These are phyloP conservation scores for Lichtheimia ornata DNA, from an alignment of 371 early-diverging fungal species.

Conservation along the genomic window DNA sequence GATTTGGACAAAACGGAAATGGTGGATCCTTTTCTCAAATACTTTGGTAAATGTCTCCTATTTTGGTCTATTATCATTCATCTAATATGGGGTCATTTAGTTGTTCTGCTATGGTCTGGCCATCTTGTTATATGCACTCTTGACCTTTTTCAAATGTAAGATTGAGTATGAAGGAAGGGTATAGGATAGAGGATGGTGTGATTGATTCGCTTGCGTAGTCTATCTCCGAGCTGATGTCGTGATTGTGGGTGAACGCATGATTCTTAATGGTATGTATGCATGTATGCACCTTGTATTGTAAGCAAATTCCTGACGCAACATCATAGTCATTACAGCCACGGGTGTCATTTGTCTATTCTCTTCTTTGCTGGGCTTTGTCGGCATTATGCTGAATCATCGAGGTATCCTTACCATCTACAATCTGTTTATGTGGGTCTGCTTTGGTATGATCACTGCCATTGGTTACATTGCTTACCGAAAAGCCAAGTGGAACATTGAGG, in stretches of 20 bases:
- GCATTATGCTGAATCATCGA: conserved; percentile 58
- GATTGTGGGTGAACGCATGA: conserved; percentile 39
- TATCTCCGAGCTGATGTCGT: conserved; percentile 50
- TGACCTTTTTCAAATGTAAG: conserved; percentile 53
- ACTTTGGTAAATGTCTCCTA: conserved; percentile 42
- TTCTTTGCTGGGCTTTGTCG: conserved; percentile 52
- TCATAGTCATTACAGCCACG: conserved; percentile 48
- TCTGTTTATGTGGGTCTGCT: conserved; percentile 57
- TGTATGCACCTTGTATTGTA: no score
- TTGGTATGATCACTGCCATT: conserved; percentile 54
- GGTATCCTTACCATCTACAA: conserved; percentile 48
- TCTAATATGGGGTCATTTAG: conserved; percentile 20
- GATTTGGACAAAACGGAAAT: conserved; percentile 59
- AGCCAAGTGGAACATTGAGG: conserved; percentile 45
- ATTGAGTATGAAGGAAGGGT: not conserved
- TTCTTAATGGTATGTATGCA: conserved; percentile 49
- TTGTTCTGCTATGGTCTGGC: conserved; percentile 50
- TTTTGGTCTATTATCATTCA: not conserved
- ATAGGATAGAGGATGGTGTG: no score
- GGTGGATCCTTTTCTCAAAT: conserved; percentile 52
- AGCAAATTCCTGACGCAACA: not conserved
- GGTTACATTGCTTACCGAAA: conserved; percentile 58
- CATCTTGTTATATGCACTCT: conserved; percentile 29
- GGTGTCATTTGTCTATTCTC: conserved; percentile 49
- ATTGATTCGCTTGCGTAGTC: conserved; percentile 18